These are phyloP conservation scores for Cladophialophora psammophila DNA, from an alignment of 2,329 filamentous ascomycete species.

Conservation along the genomic window DNA sequence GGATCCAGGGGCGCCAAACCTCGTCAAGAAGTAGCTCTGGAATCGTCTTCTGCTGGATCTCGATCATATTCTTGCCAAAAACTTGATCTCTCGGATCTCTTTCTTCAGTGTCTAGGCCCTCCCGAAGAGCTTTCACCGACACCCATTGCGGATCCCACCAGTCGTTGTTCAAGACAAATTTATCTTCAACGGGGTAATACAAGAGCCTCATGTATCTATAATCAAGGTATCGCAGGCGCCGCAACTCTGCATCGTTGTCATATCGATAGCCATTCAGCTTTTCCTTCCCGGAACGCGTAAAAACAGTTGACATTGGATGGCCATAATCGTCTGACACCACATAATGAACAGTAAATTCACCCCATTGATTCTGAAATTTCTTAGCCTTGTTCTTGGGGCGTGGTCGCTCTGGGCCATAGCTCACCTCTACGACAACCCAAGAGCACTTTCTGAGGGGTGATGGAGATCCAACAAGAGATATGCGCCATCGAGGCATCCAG, in stretches of 20 bases:
- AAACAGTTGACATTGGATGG: slow-evolving; percentile 68
- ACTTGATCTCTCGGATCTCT: slow-evolving; percentile 81
- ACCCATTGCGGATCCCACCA: slow-evolving; percentile 97
- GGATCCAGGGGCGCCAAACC: slow-evolving; percentile 54
- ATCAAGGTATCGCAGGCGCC: slow-evolving; percentile 77
- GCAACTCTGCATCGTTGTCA: slow-evolving; percentile 76
- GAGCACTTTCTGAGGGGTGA: slow-evolving; percentile 75
- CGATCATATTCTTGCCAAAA: slow-evolving; percentile 89
- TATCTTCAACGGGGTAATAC: slow-evolving; percentile 87
- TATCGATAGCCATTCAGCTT: slow-evolving; percentile 71
- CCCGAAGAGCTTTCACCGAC: slow-evolving; percentile 74
- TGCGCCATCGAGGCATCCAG: slow-evolving; percentile 89
- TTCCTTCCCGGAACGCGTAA: slow-evolving; percentile 61
- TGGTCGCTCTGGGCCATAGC: slow-evolving; percentile 42
- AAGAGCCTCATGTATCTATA: slow-evolving; percentile 95
- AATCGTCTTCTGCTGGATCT: slow-evolving; percentile 88
- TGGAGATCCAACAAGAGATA: slow-evolving; percentile 74
- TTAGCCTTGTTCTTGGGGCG: slow-evolving; percentile 44
- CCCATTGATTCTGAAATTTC: slow-evolving; percentile 81
- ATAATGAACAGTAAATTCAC: slow-evolving; percentile 80
- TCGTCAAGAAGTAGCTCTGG: slow-evolving; percentile 88
- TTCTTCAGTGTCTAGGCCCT: slow-evolving; percentile 86
- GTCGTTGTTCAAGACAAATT: slow-evolving; percentile 82
- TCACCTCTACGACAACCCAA: slow-evolving; percentile 89
- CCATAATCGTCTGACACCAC: slow-evolving; percentile 68